Evolutionary conservation across 2,329 filamentous ascomycete species (phyloP), one percentile per base, ranked within the genome.

Genomic region (Thielaviopsis punctulata): DNA sequence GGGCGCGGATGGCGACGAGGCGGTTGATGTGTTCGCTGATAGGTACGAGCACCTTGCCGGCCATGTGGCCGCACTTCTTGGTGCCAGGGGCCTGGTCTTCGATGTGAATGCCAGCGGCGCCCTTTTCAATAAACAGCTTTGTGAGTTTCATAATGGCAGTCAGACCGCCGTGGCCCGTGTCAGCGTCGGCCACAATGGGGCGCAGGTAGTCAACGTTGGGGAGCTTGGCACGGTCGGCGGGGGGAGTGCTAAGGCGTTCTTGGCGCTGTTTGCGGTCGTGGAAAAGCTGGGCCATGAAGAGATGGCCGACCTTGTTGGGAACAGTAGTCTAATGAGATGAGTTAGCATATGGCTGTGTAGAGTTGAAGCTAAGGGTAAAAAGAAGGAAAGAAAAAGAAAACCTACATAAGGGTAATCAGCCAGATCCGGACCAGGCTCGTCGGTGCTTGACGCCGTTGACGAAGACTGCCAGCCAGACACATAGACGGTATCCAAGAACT

Each of bases 91-190:
- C 90, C 69, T 96, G 92, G 66, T 98, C 92, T 70, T 98, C 92
- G 60, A 98, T 95, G 70, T 98, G 92, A 62, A 98, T 95, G 59
- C 92, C 92, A 43, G 92, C 92, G 45, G 92, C 92, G 60, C 92
- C 92, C 68, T 89, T 88, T 73, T 98, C 92, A 58, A 96, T 71
- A 67, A 98, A 96, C 53, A 96, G 79, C 75, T 95, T 95, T 58
- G 92, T 96, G 60, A 98, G 80, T 76, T 96, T 98, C 92, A 98
- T 96, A 61, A 96, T 84, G 52, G 92, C 92, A n/a, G 92, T 96
- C 57, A 98, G 75, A 63, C 92, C 92, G 63, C 92, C 92, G 66
- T 96, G 92, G 58, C 92, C 92, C 43, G 92, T 98, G 65, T 98
- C 92, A 48, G 90, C 92, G 68, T 98, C 92, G 55, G 92, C 92